These are phyloP conservation scores for Thyridium curvatum DNA, from an alignment of 2,329 filamentous ascomycete genomes.

Conservation along the genomic window DNA sequence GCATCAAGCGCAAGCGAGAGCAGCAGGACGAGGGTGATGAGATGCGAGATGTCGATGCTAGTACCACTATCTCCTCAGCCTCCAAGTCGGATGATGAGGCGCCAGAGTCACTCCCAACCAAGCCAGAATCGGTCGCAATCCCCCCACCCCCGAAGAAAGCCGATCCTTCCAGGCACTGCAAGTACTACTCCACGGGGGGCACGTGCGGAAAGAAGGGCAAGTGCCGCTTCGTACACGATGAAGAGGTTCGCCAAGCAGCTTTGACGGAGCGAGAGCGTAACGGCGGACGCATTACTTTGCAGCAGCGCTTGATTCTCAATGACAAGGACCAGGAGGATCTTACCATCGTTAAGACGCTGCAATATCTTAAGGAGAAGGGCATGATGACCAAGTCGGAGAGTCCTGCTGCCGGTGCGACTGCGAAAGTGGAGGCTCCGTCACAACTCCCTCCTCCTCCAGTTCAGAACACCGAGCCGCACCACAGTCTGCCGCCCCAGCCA, in stretches of 20 bases:
- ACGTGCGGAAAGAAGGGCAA: constrained; percentile 68
- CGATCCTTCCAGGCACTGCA: constrained; percentile 60
- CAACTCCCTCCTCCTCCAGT: constrained; percentile 13
- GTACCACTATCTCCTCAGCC: constrained; percentile 30
- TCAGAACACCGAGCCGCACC: constrained; percentile 11
- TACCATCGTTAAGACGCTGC: constrained; percentile 58
- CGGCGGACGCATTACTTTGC: constrained; percentile 58
- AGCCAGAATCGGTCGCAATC: constrained; percentile 23
- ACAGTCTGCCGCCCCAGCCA: constrained; percentile 26
- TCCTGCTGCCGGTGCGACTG: not conserved
- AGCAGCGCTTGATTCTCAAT: constrained; percentile 59
- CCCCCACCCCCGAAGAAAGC: constrained; percentile 48
- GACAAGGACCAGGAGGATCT: constrained; percentile 64
- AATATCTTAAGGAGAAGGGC: constrained; percentile 58
- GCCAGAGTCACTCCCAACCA: constrained; percentile 52
- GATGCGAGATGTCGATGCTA: constrained; percentile 42
- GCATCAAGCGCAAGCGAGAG: constrained; percentile 62
- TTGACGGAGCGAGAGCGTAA: constrained; percentile 59
- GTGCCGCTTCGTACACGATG: constrained; percentile 67
- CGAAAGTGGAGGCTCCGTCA: not conserved
- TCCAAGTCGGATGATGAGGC: constrained; percentile 45
- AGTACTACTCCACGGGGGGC: constrained; percentile 64
- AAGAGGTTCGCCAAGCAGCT: constrained; percentile 55
- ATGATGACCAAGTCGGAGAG: constrained; percentile 30
- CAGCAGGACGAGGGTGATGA: constrained; percentile 63